Percentiles rank a stretch among this genome's conserved stretches.
Conservation (phyloP, 202 grass and related monocot species). For the Hordeum pubiflorum region DNA sequence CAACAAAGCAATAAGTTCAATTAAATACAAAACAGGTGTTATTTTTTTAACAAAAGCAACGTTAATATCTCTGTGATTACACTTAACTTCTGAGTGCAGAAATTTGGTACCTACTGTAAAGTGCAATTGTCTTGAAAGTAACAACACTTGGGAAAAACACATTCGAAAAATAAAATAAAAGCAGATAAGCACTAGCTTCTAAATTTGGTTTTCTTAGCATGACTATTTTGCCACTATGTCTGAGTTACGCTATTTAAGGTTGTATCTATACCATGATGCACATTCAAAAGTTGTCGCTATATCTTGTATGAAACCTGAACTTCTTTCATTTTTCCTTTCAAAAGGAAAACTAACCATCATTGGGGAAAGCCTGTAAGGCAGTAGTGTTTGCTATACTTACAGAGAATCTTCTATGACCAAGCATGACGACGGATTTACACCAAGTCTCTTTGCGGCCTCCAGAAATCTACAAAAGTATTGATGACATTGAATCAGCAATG, state of each 20-base stretch:
- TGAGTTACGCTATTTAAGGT: not conserved
- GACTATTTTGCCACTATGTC: not conserved
- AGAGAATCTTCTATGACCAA: slow-evolving; percentile 87
- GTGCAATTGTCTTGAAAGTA: not conserved
- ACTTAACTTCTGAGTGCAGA: not conserved
- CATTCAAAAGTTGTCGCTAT: not conserved
- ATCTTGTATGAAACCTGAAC: not conserved
- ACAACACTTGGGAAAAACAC: not conserved
- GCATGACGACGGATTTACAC: slow-evolving; percentile 53
- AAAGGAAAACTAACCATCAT: not conserved
- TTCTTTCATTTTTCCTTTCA: not conserved
- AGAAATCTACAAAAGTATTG: slow-evolving; percentile 52
- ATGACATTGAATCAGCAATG: not conserved
- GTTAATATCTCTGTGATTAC: not conserved
- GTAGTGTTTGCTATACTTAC: slow-evolving; percentile 34
- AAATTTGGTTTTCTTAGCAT: not conserved
- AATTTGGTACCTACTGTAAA: not conserved
- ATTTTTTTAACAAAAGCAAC: not conserved
- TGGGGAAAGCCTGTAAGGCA: not conserved
- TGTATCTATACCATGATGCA: not conserved
- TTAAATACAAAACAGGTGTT: not conserved
- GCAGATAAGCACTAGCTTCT: not conserved
- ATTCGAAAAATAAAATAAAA: not conserved
- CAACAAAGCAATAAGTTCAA: slow-evolving; percentile 20
- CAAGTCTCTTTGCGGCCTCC: slow-evolving; percentile 72